Base-by-base conservation (phyloP, 768 basidiomycete genomes). In the Gymnopilus junonius region DNA sequence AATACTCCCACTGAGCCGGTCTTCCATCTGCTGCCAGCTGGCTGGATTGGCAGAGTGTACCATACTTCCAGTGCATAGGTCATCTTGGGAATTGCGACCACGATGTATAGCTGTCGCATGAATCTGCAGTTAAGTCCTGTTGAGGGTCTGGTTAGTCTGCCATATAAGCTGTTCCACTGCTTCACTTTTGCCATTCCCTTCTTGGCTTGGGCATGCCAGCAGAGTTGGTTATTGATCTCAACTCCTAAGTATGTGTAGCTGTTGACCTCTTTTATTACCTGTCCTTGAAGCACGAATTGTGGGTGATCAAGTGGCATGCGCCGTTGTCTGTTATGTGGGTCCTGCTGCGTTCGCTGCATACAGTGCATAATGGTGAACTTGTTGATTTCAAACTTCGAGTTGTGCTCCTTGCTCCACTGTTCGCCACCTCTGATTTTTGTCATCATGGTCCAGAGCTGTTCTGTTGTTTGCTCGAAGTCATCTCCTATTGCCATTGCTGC, bases 401-500 rank as follows among this genome's bases (percentile, higher is more conserved):
- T 66, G 62, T 66, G 65, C 11, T 45, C 21, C 1, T 12, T 5
- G 11, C 29, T 35, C 65, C 58, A 66, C 0, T 73, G 64, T 8
- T 58, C 73, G 0, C 75, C 75, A 0, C 42, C 66, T 8, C 21
- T 7, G 8, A 57, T 34, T 2, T 70, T 58, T 40, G 80, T 71
- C 64, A 81, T 72, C 32, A 65, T 23, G 2, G 43, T 8, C n/a
- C n/a, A n/a, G 0, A 82, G 60, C 1, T 21, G 73, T 0, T 5
- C 1, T 25, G 74, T 71, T 0, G 74, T 73, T 3, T 73, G 68
- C 0, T 45, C n/a, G 0, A 81, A 73, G 43, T 27, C 59, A 0
- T 71, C 51, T 0, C 73, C 76, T 5, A 60, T 67, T 0, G 76
- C 76, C 0, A 79, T 11, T 0, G 76, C 46, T 0, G 67, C 66